A percentile compares a stretch with the other conserved stretches of the same genome.
Conservation (phyloP, 192 early-diverging fungal species). For the Backusella morwellensis region DNA sequence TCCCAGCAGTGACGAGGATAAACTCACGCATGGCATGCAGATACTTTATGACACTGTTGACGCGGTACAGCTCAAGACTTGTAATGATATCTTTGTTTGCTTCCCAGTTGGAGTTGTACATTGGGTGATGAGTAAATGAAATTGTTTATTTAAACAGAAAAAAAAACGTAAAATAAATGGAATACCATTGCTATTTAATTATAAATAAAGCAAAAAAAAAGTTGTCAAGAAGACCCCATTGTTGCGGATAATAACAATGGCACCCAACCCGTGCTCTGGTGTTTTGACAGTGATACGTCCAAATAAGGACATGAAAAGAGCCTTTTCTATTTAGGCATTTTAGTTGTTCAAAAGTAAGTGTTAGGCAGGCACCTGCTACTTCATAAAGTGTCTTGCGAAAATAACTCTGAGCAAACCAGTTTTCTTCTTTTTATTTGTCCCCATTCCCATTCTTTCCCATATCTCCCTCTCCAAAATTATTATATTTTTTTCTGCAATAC, state of each 20-base stretch:
- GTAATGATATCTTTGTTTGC: background rate
- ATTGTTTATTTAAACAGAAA: background rate
- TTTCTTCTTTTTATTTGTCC: no score
- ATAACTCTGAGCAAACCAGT: no score
- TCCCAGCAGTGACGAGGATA: background rate
- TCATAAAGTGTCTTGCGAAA: no score
- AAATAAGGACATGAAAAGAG: background rate
- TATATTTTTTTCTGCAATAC: no score
- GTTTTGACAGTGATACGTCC: background rate
- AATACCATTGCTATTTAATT: background rate
- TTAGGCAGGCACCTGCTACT: no score
- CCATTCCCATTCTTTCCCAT: no score
- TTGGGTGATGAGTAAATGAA: background rate
- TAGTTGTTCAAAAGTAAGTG: no score
- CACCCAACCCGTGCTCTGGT: background rate
- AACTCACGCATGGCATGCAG: background rate
- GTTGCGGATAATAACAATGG: background rate
- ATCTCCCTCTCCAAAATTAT: no score
- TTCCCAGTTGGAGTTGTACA: background rate
- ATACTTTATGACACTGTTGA: background rate
- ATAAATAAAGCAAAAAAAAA: background rate
- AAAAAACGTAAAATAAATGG: background rate
- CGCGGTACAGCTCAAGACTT: background rate
- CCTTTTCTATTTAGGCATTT: background rate
- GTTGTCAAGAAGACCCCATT: background rate